Evolutionary conservation across 1,139 yeast genomes (phyloP), one percentile per base, ranked within the genome.

Genomic region (Yamadazyma oceani): DNA sequence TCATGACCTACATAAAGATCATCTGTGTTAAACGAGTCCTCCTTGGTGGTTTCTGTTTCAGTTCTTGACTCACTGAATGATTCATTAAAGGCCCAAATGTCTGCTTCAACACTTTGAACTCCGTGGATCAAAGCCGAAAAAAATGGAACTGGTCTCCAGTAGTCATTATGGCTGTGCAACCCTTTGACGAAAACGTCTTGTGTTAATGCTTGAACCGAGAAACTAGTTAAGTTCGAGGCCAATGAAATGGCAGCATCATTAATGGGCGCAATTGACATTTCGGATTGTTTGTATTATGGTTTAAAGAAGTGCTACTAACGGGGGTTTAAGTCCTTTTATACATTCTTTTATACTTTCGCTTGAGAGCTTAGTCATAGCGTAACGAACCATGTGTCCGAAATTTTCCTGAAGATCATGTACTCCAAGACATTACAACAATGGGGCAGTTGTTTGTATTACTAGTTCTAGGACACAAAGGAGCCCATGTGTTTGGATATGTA

Each of bases 161-260:
- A 85, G 54, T 84, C 92, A 52, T 84, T 84, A 52, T 84, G 92
- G 0, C 88, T 80, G 51, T 84, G 92, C 16, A 82, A 64, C 8
- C 75, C 75, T 37, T 71, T 66, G 17, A 73, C 60, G 22, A 66
- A 58, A 0, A 78, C 78, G 46, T 76, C 80, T 38, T 73, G 60
- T 2, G 79, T 78, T 28, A 78, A 52, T 16, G 54, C 50, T 41
- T 68, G 69, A 4, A 62, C 47, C 2, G 57, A 45, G 31, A 43
- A 22, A 8, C 12, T 6, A 26, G 36, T 23, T n/a, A 37, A 23
- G 31, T 33, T 35, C 12, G 35, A 9, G 16, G 38, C 38, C 16
- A 32, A 26, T 3, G 26, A 27, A 24, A 37, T 21, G 8, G 45
- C 40, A 11, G 33, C 37, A 3, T 35, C 34, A 13, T 16, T 21